phyloP scores from a whole-genome alignment of 2,329 filamentous ascomycete species.

The Epichloe glyceriae region DNA sequence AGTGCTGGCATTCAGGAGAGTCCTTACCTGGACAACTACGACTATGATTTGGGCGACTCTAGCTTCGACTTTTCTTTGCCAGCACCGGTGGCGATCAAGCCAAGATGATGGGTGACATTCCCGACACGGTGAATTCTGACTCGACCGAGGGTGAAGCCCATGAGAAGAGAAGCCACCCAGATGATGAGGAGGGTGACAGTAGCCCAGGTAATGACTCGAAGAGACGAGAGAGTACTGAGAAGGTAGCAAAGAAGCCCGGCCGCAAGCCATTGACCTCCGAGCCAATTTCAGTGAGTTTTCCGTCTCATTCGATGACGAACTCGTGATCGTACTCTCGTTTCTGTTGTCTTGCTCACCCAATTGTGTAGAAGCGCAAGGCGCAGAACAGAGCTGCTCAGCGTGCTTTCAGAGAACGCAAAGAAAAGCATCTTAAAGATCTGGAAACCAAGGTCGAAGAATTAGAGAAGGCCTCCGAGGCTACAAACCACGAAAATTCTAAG shows the following conservation, averaged over 20 bases:
- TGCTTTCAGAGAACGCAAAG: constrained; percentile 88
- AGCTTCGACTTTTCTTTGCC: constrained; percentile 55
- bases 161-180: constrained; percentile 62
- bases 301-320: neutral
- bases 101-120: constrained; percentile 66
- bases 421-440: constrained; percentile 76
- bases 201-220: constrained; percentile 39
- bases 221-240: constrained; percentile 71
- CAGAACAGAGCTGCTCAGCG: constrained; percentile 88
- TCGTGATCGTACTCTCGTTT: neutral
- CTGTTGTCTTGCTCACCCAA: constrained; percentile 6
- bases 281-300: constrained; percentile 73
- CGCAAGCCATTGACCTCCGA: constrained; percentile 92
- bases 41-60: constrained; percentile 64
- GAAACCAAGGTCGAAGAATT: constrained; percentile 66
- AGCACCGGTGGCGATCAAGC: constrained; percentile 33
- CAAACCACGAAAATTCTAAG: constrained; percentile 74
- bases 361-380: constrained; percentile 73
- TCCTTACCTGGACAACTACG: constrained; percentile 67
- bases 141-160: constrained; percentile 41
- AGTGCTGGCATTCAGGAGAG: constrained; percentile 51
- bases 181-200: constrained; percentile 54
- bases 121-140: constrained; percentile 40
- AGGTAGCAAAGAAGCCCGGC: constrained; percentile 86
- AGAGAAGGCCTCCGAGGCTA: constrained; percentile 69